A percentile compares a stretch with the other conserved stretches of the same genome.
phyloP scores from a whole-genome alignment of 345 rosid genomes.

The Cardiospermum halicacabum region DNA sequence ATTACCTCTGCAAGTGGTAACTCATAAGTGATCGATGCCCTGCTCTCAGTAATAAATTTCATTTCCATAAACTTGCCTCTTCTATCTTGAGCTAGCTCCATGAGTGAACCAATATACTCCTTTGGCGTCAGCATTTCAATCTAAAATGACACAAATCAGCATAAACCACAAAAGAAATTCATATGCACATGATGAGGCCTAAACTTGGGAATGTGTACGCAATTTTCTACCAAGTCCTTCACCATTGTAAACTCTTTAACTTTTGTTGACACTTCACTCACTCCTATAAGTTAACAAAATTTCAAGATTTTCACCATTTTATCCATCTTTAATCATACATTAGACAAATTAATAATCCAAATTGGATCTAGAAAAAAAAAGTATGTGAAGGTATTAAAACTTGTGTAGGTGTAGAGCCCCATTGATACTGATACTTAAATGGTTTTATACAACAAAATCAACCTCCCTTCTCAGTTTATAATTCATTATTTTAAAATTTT shows the following conservation, averaged over 20 bases:
- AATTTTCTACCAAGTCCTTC: no score
- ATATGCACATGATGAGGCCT: no score
- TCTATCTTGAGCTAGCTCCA: slow-evolving; percentile 97
- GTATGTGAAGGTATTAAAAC: background rate
- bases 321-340: background rate
- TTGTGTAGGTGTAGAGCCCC: background rate
- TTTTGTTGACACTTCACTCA: no score
- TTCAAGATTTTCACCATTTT: no score
- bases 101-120: slow-evolving; percentile 86
- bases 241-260: no score
- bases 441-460: background rate
- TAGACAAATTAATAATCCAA: background rate
- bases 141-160: slow-evolving; percentile 32
- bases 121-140: slow-evolving; percentile 98
- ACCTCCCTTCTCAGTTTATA: background rate
- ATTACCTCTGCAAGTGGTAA: slow-evolving; percentile 93
- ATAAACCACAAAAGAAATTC: background rate
- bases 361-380: background rate
- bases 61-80: slow-evolving; percentile 94
- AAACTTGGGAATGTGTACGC: no score
- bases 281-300: no score
- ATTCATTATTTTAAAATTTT: background rate
- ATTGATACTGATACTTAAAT: background rate
- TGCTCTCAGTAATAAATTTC: slow-evolving; percentile 82
- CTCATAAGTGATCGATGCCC: slow-evolving; percentile 81